Conservation (phyloP, 164 flowering plant species). For the Macadamia tetraphylla region DNA sequence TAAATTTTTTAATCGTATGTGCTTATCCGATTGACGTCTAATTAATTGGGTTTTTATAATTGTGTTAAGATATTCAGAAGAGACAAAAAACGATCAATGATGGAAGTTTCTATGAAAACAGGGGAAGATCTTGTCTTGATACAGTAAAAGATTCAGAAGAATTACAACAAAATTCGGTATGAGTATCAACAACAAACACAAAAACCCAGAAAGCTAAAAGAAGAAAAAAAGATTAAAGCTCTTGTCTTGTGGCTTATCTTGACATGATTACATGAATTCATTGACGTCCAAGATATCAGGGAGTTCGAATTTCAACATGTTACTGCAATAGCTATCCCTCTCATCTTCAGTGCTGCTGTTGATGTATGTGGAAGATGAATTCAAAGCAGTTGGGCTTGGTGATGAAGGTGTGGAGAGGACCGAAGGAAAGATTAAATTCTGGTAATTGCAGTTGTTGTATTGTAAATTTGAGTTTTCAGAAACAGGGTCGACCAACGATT, state of each 20-base stretch:
- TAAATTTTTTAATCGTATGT: background rate
- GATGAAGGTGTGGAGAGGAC: constrained; percentile 56
- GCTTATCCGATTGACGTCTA: background rate
- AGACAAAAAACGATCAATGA: background rate
- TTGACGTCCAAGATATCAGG: constrained; percentile 43
- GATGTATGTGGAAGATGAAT: constrained; percentile 40
- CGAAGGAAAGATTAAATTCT: constrained; percentile 27
- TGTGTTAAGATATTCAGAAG: background rate
- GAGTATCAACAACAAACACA: constrained; percentile 13
- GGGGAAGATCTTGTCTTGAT: background rate
- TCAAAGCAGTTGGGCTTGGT: constrained; percentile 50
- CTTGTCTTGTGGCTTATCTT: background rate
- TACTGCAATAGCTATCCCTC: constrained; percentile 54
- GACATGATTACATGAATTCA: constrained; percentile 36
- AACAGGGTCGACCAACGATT: constrained; percentile 16
- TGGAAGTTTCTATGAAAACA: background rate
- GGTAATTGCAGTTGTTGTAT: constrained; percentile 15
- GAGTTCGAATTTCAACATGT: constrained; percentile 44
- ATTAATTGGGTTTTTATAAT: background rate
- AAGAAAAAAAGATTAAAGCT: background rate
- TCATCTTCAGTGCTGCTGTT: constrained; percentile 46
- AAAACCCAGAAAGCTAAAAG: background rate
- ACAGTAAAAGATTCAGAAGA: background rate
- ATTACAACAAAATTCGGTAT: background rate
- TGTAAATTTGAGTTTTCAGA: constrained; percentile 22